Percentiles rank a stretch among this genome's conserved stretches.
Evolutionary conservation across 1,139 yeast genomes (phyloP).

Genomic region (Pichia sp.): DNA sequence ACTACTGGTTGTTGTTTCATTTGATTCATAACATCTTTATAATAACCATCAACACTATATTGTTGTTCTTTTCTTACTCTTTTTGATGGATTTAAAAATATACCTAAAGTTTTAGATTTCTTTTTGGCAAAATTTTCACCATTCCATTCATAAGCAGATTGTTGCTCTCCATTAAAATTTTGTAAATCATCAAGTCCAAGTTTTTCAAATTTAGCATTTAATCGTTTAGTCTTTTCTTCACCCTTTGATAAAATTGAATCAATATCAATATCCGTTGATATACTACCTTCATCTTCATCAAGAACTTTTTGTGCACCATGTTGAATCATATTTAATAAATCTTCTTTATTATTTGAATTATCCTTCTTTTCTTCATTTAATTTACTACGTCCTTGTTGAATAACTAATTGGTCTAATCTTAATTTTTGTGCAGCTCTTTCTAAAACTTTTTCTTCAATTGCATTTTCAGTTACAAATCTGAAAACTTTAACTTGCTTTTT

Average conservation of each 20-base stretch:
- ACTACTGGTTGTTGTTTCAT: slow-evolving; percentile 31
- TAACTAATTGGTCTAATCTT: slow-evolving; percentile 87
- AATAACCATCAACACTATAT: slow-evolving; percentile 81
- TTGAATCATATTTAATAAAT: slow-evolving; percentile 88
- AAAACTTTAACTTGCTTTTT: slow-evolving; percentile 91
- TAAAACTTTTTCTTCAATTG: slow-evolving; percentile 91
- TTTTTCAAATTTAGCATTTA: slow-evolving; percentile 74
- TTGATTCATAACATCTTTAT: slow-evolving; percentile 65
- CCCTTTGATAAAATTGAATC: slow-evolving; percentile 65
- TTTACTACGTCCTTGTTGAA: slow-evolving; percentile 76
- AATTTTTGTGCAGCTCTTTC: slow-evolving; percentile 95
- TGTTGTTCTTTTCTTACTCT: slow-evolving; percentile 88
- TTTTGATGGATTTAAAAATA: slow-evolving; percentile 85
- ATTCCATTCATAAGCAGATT: slow-evolving; percentile 93
- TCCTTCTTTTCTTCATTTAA: slow-evolving; percentile 30
- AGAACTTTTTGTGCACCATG: slow-evolving; percentile 93
- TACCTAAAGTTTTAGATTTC: slow-evolving; percentile 42
- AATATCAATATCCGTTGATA: slow-evolving; percentile 57
- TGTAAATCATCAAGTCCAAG: slow-evolving; percentile 90
- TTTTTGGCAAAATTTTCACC: slow-evolving; percentile 86
- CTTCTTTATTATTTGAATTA: slow-evolving; percentile 59
- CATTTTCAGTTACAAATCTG: slow-evolving; percentile 90
- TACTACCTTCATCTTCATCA: slow-evolving; percentile 36
- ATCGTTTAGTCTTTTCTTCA: slow-evolving; percentile 68
- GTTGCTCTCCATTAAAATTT: slow-evolving; percentile 69